Conservation (phyloP, 805 yeast species). For the Nakazawaea pomicola region DNA sequence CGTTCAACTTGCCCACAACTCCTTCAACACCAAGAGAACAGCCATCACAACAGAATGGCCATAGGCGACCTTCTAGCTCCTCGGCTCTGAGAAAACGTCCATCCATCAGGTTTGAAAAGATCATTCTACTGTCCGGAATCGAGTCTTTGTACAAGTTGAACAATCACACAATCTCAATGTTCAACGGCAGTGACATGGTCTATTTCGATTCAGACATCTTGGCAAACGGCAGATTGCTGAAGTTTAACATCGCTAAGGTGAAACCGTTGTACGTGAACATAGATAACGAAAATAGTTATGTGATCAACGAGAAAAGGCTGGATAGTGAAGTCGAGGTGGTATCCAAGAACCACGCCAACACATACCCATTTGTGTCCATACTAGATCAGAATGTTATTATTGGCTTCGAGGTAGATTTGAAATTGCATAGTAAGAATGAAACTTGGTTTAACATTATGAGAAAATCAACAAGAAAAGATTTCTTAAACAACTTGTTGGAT, state of each 20-base stretch:
- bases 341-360: conserved; percentile 27
- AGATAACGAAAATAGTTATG: conserved; percentile 24
- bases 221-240: conserved; percentile 15
- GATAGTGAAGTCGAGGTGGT: conserved; percentile 10
- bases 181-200: conserved; percentile 28
- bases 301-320: neutral
- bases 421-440: conserved; percentile 9
- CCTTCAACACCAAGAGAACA: conserved; percentile 1
- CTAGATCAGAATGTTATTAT: conserved; percentile 42
- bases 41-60: neutral
- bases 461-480: conserved; percentile 34
- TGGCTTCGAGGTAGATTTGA: conserved; percentile 43
- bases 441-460: conserved; percentile 17
- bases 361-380: conserved; percentile 46
- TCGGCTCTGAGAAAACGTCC: conserved; percentile 3
- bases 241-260: conserved; percentile 16
- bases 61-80: neutral
- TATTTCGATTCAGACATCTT: conserved; percentile 22
- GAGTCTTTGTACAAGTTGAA: conserved; percentile 27
- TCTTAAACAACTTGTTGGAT: conserved; percentile 42
- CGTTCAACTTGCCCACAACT: conserved; percentile 17
- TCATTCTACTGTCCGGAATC: conserved; percentile 20
- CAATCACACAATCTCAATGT: conserved; percentile 21
- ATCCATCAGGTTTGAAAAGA: conserved; percentile 19
- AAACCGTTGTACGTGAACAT: conserved; percentile 25